These are phyloP conservation scores for Bryopsis sp. DNA, from an alignment of 139 green algal genomes.

Conservation along the genomic window DNA sequence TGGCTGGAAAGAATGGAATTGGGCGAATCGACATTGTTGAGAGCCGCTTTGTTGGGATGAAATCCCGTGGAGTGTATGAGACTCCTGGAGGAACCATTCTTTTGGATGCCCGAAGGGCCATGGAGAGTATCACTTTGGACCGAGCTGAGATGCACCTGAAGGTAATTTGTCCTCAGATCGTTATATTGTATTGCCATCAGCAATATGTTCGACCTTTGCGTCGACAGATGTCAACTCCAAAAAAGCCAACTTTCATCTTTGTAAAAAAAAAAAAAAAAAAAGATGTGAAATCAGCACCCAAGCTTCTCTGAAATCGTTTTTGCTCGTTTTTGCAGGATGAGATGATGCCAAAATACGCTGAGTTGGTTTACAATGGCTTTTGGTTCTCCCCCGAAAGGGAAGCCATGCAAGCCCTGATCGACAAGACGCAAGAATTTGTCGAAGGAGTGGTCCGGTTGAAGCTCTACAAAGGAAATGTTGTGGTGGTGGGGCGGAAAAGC, in stretches of 20 bases:
- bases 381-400: constrained; percentile 64
- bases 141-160: constrained; percentile 87
- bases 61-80: constrained; percentile 94
- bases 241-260: no score
- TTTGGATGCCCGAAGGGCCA: constrained; percentile 67
- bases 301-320: no score
- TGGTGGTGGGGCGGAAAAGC: constrained; percentile 44
- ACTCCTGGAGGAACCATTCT: constrained; percentile 95
- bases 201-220: neutral
- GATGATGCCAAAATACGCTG: constrained; percentile 71
- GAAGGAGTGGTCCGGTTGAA: constrained; percentile 28
- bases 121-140: constrained; percentile 88
- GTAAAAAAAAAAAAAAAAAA: no score
- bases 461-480: constrained; percentile 71
- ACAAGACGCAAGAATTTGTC: constrained; percentile 65
- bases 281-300: no score
- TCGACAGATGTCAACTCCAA: no score
- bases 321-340: constrained; percentile 53
- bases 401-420: constrained; percentile 81
- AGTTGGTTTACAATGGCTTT: constrained; percentile 72
- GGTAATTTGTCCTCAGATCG: constrained; percentile 21
- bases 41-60: constrained; percentile 87
- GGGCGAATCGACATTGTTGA: constrained; percentile 94
- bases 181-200: neutral
- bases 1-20: constrained; percentile 57